These are phyloP conservation scores for Phytophthora colocasiae DNA, from an alignment of 352 stramenopile genomes.

Conservation along the genomic window DNA sequence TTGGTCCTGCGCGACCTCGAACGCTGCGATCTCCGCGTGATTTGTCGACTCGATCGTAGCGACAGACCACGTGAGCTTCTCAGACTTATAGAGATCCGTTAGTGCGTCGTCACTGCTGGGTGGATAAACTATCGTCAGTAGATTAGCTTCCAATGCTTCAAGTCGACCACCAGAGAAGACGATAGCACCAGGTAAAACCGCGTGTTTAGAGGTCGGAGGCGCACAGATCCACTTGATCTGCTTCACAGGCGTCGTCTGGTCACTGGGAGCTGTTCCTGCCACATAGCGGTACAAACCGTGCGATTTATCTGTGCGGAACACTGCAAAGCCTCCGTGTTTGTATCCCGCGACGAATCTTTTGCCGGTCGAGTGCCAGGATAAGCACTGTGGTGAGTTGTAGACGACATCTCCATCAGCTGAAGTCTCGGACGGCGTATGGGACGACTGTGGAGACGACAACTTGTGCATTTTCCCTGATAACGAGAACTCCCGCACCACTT, in stretches of 20 bases:
- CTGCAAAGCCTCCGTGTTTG: constrained; percentile 62
- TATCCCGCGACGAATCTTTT: constrained; percentile 82
- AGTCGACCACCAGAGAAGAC: constrained; percentile 49
- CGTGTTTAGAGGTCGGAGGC: constrained; percentile 60
- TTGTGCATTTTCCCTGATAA: constrained; percentile 36
- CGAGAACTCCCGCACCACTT: constrained; percentile 55
- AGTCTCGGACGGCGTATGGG: constrained; percentile 17
- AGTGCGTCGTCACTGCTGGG: constrained; percentile 60
- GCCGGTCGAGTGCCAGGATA: constrained; percentile 81
- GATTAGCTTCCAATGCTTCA: constrained; percentile 28
- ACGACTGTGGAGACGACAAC: constrained; percentile 13
- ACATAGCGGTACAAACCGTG: constrained; percentile 47
- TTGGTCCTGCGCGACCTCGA: constrained; percentile 58
- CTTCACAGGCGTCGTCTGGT: constrained; percentile 33
- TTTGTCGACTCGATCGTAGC: constrained; percentile 53
- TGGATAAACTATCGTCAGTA: constrained; percentile 58
- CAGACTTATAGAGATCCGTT: constrained; percentile 57
- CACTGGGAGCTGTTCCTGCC: background rate
- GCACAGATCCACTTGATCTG: constrained; percentile 73
- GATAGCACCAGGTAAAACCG: constrained; percentile 58
- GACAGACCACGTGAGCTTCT: constrained; percentile 65
- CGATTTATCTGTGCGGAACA: constrained; percentile 69
- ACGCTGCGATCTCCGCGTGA: constrained; percentile 55
- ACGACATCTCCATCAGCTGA: constrained; percentile 15
- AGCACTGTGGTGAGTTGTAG: constrained; percentile 57